Evolutionary conservation across 2,329 filamentous ascomycete species (phyloP).

Genomic region (Aspergillus sojae): DNA sequence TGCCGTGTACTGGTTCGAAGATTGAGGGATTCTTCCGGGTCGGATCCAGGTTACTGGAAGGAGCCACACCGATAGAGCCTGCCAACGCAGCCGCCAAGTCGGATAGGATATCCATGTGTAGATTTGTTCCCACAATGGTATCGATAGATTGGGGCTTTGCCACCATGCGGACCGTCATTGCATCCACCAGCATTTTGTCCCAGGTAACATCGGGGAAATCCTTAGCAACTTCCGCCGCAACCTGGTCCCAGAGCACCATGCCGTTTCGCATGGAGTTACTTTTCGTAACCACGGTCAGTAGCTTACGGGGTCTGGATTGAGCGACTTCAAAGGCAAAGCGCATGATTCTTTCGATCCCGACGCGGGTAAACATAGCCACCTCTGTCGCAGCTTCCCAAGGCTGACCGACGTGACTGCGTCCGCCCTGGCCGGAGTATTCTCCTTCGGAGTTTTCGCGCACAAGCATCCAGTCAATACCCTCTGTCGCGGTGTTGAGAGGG

Average conservation of each 20-base stretch:
- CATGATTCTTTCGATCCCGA: slow-evolving; percentile 55
- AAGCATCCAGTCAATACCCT: slow-evolving; percentile 60
- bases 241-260: slow-evolving; percentile 61
- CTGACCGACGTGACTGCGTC: slow-evolving; percentile 53
- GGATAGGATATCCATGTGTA: slow-evolving; percentile 67
- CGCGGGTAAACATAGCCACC: slow-evolving; percentile 57
- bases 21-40: slow-evolving; percentile 61
- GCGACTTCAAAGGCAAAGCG: slow-evolving; percentile 58
- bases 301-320: slow-evolving; percentile 49
- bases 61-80: slow-evolving; percentile 71
- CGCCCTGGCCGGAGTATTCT: slow-evolving; percentile 59
- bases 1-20: slow-evolving; percentile 67
- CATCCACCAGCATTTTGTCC: slow-evolving; percentile 61
- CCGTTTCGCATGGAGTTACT: slow-evolving; percentile 59
- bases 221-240: slow-evolving; percentile 50
- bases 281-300: slow-evolving; percentile 59
- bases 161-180: slow-evolving; percentile 60
- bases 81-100: slow-evolving; percentile 70
- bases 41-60: slow-evolving; percentile 68
- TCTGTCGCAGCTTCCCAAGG: slow-evolving; percentile 58
- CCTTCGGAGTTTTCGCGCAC: slow-evolving; percentile 60
- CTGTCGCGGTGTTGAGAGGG: slow-evolving; percentile 50
- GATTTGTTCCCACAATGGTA: slow-evolving; percentile 58
- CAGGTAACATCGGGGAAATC: slow-evolving; percentile 55
- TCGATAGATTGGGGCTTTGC: slow-evolving; percentile 53